phyloP scores from a whole-genome alignment of 2,329 filamentous ascomycete species.

The Sporothrix pallida region DNA sequence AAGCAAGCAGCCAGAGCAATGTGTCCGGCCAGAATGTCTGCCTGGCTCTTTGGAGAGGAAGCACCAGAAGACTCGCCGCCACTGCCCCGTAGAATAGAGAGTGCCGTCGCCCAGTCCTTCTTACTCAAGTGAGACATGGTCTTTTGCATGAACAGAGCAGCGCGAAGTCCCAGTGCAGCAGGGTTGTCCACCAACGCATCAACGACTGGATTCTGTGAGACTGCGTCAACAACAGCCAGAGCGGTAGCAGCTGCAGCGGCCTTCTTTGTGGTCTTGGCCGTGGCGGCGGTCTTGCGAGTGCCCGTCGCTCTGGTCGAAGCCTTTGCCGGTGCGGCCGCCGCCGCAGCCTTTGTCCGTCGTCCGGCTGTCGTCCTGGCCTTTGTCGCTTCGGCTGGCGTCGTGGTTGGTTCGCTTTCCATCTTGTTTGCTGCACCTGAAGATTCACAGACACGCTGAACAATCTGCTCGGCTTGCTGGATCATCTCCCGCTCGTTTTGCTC shows the following conservation, averaged over 20 bases:
- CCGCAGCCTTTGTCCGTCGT: slow-evolving; percentile 40
- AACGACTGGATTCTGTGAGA: background rate
- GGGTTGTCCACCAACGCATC: slow-evolving; percentile 38
- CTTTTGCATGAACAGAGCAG: slow-evolving; percentile 50
- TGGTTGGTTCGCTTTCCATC: background rate
- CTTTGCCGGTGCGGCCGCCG: slow-evolving; percentile 41
- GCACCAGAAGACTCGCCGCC: background rate
- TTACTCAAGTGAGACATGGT: slow-evolving; percentile 55
- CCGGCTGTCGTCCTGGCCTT: background rate
- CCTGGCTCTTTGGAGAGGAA: slow-evolving; percentile 9
- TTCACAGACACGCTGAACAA: slow-evolving; percentile 25
- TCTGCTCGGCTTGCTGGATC: slow-evolving; percentile 57
- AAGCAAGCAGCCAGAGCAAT: slow-evolving; percentile 71
- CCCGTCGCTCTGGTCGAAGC: slow-evolving; percentile 38
- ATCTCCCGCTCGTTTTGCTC: slow-evolving; percentile 52
- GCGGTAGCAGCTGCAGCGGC: background rate
- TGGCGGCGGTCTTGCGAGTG: slow-evolving; percentile 41
- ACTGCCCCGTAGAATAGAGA: slow-evolving; percentile 56
- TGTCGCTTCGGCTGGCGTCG: background rate
- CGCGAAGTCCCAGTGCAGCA: slow-evolving; percentile 44
- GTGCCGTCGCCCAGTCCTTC: slow-evolving; percentile 64
- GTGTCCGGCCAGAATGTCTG: slow-evolving; percentile 56
- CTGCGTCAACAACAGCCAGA: background rate
- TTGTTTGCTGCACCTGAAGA: background rate
- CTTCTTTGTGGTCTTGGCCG: slow-evolving; percentile 34